Evolutionary conservation across 352 stramenopile genomes (phyloP), one percentile per base, ranked within the genome.

Genomic region (Globisporangium nagaii): DNA sequence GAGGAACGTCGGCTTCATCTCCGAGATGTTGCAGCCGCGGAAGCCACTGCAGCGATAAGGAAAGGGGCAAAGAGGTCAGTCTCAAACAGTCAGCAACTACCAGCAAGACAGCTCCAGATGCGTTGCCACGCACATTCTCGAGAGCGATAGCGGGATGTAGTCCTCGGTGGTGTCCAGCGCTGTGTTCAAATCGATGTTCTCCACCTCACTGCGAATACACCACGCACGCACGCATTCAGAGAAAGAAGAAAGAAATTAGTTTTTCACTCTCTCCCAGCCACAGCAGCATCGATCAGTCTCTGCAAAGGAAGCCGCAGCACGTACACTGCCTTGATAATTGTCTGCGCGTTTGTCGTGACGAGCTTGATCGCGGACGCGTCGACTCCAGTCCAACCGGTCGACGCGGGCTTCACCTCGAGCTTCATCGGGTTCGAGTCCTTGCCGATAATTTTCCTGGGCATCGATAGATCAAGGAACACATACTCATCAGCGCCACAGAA

Each of bases 101-200:
- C 13, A 52, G 19, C 34, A 45, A 6, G 2, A n/a, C 27, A 41
- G 25, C n/a, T n/a, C n/a, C n/a, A n/a, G n/a, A n/a, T n/a, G n/a
- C n/a, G n/a, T n/a, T n/a, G n/a, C 5, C 3, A 63, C 70, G 54
- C 71, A 80, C 70, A 81, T 51, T 40, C 62, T 76, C 20, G 69
- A 17, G 32, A 81, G 63, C 11, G 68, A 71, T 2, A 81, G 56
- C 7, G 71, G 71, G 30, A 80, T 71, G 50, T 67, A 81, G 44
- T 75, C 59, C 30, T 64, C 67, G 20, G 45, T 46, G 34, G 52
- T 49, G 55, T 75, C 67, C 36, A 81, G 28, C 20, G 56, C 63
- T 19, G 68, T 43, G 48, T 48, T 65, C 44, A 81, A 20, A 30
- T 81, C 56, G 35, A 81, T 63, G 45, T 81, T 78, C 35, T 75